phyloP scores from a whole-genome alignment of 441 rosid genomes.

The Mallotus repandus region DNA sequence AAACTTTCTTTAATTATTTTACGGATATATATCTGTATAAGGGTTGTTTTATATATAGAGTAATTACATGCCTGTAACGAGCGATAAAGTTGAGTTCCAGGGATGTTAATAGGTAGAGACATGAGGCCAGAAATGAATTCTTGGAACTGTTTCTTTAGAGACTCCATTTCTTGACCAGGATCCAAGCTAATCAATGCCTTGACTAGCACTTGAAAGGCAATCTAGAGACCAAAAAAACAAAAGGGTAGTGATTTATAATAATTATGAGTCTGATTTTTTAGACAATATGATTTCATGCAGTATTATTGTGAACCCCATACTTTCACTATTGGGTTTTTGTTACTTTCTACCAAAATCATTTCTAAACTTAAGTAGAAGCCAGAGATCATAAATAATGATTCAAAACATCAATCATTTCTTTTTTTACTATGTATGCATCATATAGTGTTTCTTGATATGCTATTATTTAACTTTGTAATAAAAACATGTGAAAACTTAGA shows the following conservation, averaged over 20 bases:
- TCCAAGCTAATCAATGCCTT: constrained; percentile 90
- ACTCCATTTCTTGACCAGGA: constrained; percentile 72
- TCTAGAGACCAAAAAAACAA: constrained; percentile 41
- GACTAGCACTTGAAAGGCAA: constrained; percentile 88
- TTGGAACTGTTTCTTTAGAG: constrained; percentile 71
- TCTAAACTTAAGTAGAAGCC: constrained; percentile 32
- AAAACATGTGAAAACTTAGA: background rate
- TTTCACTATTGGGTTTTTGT: constrained; percentile 19
- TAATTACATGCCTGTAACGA: constrained; percentile 63
- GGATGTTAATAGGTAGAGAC: constrained; percentile 86
- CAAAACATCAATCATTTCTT: constrained; percentile 25
- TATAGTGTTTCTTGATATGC: background rate
- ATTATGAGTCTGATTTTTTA: constrained; percentile 30
- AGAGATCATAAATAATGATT: constrained; percentile 25
- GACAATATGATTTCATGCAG: constrained; percentile 50
- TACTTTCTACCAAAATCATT: constrained; percentile 36
- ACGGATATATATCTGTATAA: background rate
- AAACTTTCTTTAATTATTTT: background rate
- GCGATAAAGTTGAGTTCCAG: constrained; percentile 84
- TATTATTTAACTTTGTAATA: background rate
- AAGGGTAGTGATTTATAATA: constrained; percentile 20
- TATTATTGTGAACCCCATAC: constrained; percentile 44
- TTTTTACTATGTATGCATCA: background rate
- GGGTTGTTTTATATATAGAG: no score
- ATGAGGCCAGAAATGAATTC: constrained; percentile 86